Evolutionary conservation across 306 rosid species (phyloP), one percentile per base, ranked within the genome.

Genomic region (Geum urbanum): DNA sequence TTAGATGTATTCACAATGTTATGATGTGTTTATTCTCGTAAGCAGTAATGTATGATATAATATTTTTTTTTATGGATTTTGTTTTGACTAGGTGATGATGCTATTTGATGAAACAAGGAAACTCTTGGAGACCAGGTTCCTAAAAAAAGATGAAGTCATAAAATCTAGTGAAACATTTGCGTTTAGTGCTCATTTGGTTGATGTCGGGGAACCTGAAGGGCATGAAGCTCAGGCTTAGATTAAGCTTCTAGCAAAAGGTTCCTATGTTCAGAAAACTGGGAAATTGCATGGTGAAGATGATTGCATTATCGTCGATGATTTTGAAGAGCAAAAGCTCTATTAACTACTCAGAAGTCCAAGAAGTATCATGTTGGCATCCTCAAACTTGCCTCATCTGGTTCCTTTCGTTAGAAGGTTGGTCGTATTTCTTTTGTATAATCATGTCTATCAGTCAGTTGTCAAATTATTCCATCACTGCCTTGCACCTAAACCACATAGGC

Each of bases 181-280:
- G 58, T 88, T 91, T 70, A 83, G 63, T 80, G 80, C 86, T 54
- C 89, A 91, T 88, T 78, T 88, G 74, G 85, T 86, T 71, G 86
- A 88, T 43, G 81, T 84, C 19, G 90, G 90, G 77, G 92, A 86
- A 68, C 84, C 79, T 53, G 84, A 78, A 70, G 84, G 78, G 62
- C 67, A 72, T 66, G 79, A 81, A 66, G 72, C 78, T 72, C 62
- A 27, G 40, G 60, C 40, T 63, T 75, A 84, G 76, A 62, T 65
- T 62, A 82, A 72, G 43, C 72, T 66, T 65, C 66, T 53, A 76
- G 62, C 41, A 66, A 81, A 57, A 41, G 49, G 54, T 66, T 71
- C 70, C 48, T 19, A 69, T 59, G 69, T 67, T 71, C 75, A 73
- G 74, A 83, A 76, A 70, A 67, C 66, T 67, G 70, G 63, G 63